Percentiles rank a stretch among this genome's conserved stretches.
phyloP scores from a whole-genome alignment of 2,329 filamentous ascomycete species.

The Lasiodiplodia citricola region DNA sequence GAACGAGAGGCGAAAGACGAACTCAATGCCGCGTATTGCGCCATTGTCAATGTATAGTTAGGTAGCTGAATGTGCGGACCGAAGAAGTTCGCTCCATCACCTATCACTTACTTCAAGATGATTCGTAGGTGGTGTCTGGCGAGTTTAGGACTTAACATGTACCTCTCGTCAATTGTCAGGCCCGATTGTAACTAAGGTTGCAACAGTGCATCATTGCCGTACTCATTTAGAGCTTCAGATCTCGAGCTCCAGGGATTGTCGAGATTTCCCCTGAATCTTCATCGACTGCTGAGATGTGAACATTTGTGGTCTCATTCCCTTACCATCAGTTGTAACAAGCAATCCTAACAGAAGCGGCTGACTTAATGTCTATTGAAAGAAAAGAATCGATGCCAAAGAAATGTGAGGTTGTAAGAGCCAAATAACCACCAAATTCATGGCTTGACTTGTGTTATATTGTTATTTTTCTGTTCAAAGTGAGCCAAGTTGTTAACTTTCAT shows the following conservation, averaged over 20 bases:
- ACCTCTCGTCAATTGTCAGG: not conserved
- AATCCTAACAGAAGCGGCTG: too few relatives aligned
- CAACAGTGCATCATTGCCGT: not conserved
- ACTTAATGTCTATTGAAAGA: too few relatives aligned
- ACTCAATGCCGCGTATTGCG: not conserved
- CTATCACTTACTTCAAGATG: not conserved
- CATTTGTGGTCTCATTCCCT: not conserved
- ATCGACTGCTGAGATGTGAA: not conserved
- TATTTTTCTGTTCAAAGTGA: not conserved
- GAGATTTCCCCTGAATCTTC: not conserved
- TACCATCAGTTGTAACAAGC: not conserved
- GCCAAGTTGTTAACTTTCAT: not conserved
- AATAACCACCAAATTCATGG: not conserved
- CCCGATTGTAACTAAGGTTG: not conserved
- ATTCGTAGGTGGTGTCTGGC: not conserved
- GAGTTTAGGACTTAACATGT: not conserved
- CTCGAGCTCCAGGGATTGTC: not conserved
- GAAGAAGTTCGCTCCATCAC: not conserved
- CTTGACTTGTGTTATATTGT: not conserved
- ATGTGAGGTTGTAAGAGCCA: not conserved
- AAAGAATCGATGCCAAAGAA: too few relatives aligned
- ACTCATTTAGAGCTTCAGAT: too few relatives aligned
- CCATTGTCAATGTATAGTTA: conserved; percentile 13
- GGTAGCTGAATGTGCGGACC: conserved; percentile 9
- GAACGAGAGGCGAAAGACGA: not conserved